Evolutionary conservation across 768 basidiomycete genomes (phyloP), one percentile per base, ranked within the genome.

Genomic region (Agaricus sinodeliciosus): DNA sequence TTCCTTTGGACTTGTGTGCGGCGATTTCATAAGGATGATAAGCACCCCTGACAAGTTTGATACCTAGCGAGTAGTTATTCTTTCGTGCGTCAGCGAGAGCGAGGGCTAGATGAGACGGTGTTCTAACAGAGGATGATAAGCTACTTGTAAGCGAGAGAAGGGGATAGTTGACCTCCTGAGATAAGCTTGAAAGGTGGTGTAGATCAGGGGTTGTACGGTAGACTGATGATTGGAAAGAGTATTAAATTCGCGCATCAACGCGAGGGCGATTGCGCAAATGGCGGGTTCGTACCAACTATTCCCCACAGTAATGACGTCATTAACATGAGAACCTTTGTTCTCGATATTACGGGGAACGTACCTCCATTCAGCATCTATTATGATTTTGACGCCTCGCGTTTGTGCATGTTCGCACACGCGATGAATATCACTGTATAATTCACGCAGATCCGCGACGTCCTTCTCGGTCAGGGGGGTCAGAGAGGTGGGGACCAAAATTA

Each of bases 41-140:
- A 2, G 94, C 94, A 0, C 94, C 94, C 19, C 94, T 82, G 27
- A 96, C 94, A 44, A 97, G 85, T 67, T 96, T 97, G 51, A 92
- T 82, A 9, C 94, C 94, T 0, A 95, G 76, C 0, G 87, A 74
- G 63, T 90, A 95, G 35, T 79, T 74, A 57, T 84, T 72, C 47
- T 64, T 65, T 56, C 78, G 72, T 3, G 94, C 87, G 47, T 89
- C 85, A 12, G 67, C 68, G 42, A 94, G 69, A 35, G 82, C 78
- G 16, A 80, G 80, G 0, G 68, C 68, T 3, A 96, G 77, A 58
- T 91, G 83, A n/a, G 68, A 64, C 3, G 84, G 85, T 0, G 82
- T 87, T 48, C 90, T 88, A 55, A 9, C 48, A 9, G n/a, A 40
- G 2, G 6, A 8, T 11, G 31, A 8, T 31, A 31, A 31, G 31